Conservation (phyloP, 1,284 basidiomycete genomes). For the Pulchroboletus neoregius region DNA sequence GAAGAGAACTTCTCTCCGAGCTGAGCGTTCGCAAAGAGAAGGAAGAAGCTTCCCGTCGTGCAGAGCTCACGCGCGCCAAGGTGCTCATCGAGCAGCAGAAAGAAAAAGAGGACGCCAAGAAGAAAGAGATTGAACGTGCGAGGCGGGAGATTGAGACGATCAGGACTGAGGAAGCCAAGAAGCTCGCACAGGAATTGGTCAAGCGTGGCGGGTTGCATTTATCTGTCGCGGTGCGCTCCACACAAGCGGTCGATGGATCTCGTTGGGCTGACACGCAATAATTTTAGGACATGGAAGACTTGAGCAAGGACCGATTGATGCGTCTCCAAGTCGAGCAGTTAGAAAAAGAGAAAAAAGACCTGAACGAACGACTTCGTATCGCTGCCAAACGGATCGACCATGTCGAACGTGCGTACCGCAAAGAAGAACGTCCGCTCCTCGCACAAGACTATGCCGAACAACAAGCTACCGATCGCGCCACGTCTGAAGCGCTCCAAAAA, state of each 20-base stretch:
- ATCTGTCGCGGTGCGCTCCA: slow-evolving; percentile 64
- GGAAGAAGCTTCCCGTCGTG: slow-evolving; percentile 81
- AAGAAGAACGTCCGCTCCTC: slow-evolving; percentile 88
- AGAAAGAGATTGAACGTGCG: slow-evolving; percentile 76
- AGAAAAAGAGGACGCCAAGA: slow-evolving; percentile 65
- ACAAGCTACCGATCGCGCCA: slow-evolving; percentile 70
- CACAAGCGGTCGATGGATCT: neutral
- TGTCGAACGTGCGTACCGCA: slow-evolving; percentile 92
- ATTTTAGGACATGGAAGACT: slow-evolving; percentile 65
- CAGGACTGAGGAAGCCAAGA: slow-evolving; percentile 81
- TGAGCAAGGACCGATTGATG: slow-evolving; percentile 88
- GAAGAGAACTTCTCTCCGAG: slow-evolving; percentile 87
- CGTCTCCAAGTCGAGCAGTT: slow-evolving; percentile 91
- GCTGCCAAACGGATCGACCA: slow-evolving; percentile 92
- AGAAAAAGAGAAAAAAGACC: slow-evolving; percentile 95
- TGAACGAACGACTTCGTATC: slow-evolving; percentile 80
- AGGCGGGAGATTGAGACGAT: slow-evolving; percentile 82
- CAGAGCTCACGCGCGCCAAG: slow-evolving; percentile 66
- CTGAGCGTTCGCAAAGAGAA: slow-evolving; percentile 84
- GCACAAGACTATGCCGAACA: slow-evolving; percentile 87
- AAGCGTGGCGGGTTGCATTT: slow-evolving; percentile 86
- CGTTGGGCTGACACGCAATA: neutral
- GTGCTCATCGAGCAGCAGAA: slow-evolving; percentile 72
- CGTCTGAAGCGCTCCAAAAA: slow-evolving; percentile 65
- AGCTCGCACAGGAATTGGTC: slow-evolving; percentile 84